Evolutionary conservation across 495 filamentous ascomycete species (phyloP), one percentile per base, ranked within the genome.

Genomic region (Hypoxylon rickii): DNA sequence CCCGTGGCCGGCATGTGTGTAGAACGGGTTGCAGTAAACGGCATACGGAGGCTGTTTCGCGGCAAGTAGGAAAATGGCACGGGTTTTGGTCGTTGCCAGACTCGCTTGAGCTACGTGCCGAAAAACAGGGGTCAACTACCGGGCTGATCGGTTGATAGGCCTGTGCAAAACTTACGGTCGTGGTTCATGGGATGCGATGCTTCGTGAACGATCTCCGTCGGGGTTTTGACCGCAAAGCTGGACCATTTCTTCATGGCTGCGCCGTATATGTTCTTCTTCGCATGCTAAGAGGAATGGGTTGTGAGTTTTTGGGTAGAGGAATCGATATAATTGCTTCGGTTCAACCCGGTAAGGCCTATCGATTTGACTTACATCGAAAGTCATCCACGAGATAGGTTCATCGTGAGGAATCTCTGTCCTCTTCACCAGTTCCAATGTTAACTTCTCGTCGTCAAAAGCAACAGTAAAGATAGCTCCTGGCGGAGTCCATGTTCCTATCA

Each of bases 361-460:
- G 20, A 10, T 36, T 44, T 21, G 12, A 70, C 82, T 70, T 76
- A 89, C 87, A 64, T 89, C 86, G 63, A 92, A 90, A 33, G 87
- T 86, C 86, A 94, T 91, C 89, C 89, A 94, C 60, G 88, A 92
- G 64, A 94, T 92, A 2, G 89, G 86, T 73, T 94, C 88, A 39
- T 90, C 85, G 32, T 87, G 73, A 7, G 88, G 87, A 52, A 92
- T 92, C 37, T 85, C 80, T 10, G 88, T 92, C 55, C 85, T 85
- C 78, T 92, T 89, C 66, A 92, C 69, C 68, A 91, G 58, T 51
- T 85, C 79, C 57, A 92, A 68, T 3, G 80, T 86, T 42, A 89
- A 73, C 16, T 79, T 80, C 67, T 90, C 87, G 67, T 90, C 88
- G 73, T 94, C 87, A 64, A 94, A 94, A 43, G 82, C 79, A 19